Conservation (phyloP, 1,284 basidiomycete genomes). For the Hypsizygus ulmarius region DNA sequence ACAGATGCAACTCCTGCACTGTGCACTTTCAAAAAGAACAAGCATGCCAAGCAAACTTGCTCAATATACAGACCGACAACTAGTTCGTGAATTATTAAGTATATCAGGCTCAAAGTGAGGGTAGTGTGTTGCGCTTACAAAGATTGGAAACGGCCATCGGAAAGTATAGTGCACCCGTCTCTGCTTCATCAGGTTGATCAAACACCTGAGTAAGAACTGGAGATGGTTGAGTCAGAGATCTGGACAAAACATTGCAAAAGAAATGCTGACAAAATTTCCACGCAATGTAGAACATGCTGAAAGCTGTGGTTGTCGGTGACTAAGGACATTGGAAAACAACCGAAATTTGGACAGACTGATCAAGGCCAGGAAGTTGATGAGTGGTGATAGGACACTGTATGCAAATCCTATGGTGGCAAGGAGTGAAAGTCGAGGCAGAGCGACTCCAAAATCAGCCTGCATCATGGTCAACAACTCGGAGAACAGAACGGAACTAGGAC, state of each 20-base stretch:
- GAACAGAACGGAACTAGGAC: not conserved
- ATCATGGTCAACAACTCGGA: not conserved
- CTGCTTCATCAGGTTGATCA: conserved; percentile 51
- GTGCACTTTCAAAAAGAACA: conserved; percentile 63
- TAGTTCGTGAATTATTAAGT: conserved; percentile 18
- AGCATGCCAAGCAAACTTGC: conserved; percentile 58
- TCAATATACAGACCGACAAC: conserved; percentile 72
- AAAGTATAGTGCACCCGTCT: conserved; percentile 62
- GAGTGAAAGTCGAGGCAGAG: conserved; percentile 49
- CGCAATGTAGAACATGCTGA: conserved; percentile 60
- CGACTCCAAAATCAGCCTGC: conserved; percentile 45
- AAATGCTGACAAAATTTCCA: conserved; percentile 58
- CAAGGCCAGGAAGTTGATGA: conserved; percentile 70
- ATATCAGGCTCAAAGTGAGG: not conserved
- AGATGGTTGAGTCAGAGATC: conserved; percentile 8
- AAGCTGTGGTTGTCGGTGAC: conserved; percentile 36
- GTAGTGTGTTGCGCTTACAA: conserved; percentile 34
- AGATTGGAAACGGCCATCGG: conserved; percentile 73
- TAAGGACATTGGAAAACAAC: not conserved
- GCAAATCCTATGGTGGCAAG: conserved; percentile 54
- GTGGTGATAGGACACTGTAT: conserved; percentile 71
- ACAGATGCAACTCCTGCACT: conserved; percentile 37
- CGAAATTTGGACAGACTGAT: conserved; percentile 32
- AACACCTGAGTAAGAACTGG: conserved; percentile 54
- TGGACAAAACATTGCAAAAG: not conserved